phyloP scores from a whole-genome alignment of 2,329 filamentous ascomycete genomes.

The Penicillium sp. region DNA sequence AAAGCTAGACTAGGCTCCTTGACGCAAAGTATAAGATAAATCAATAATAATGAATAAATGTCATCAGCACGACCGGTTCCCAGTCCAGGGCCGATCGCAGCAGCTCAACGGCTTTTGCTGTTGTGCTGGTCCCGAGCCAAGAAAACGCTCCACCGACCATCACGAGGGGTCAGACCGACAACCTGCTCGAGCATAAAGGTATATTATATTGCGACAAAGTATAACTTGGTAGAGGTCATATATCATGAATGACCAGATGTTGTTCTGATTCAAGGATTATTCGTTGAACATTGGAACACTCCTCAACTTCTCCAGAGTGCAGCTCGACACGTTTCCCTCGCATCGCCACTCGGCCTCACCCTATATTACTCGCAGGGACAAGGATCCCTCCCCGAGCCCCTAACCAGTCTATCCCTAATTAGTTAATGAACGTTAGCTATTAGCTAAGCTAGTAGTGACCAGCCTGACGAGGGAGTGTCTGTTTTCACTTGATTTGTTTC shows the following conservation, averaged over 20 bases:
- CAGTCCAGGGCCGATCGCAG: slow-evolving; percentile 13
- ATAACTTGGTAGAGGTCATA: background rate
- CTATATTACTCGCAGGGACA: background rate
- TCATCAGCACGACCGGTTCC: background rate
- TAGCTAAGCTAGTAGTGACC: background rate
- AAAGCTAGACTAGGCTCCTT: background rate
- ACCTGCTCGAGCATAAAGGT: background rate
- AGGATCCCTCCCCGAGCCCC: background rate
- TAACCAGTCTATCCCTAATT: background rate
- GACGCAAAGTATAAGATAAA: background rate
- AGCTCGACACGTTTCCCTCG: background rate
- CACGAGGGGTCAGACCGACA: background rate
- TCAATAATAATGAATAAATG: background rate
- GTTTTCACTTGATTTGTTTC: background rate
- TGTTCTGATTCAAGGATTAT: no score
- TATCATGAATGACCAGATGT: background rate
- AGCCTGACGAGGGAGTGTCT: background rate
- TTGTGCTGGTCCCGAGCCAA: background rate
- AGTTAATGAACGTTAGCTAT: background rate
- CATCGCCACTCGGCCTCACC: background rate
- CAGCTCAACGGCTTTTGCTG: slow-evolving; percentile 19
- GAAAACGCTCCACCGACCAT: slow-evolving; percentile 1
- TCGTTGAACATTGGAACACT: no score
- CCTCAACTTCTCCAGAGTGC: no score
- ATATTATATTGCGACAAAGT: background rate